Evolutionary conservation across 2,329 filamentous ascomycete species (phyloP), one percentile per base, ranked within the genome.

Genomic region (Fusarium pininemorale): DNA sequence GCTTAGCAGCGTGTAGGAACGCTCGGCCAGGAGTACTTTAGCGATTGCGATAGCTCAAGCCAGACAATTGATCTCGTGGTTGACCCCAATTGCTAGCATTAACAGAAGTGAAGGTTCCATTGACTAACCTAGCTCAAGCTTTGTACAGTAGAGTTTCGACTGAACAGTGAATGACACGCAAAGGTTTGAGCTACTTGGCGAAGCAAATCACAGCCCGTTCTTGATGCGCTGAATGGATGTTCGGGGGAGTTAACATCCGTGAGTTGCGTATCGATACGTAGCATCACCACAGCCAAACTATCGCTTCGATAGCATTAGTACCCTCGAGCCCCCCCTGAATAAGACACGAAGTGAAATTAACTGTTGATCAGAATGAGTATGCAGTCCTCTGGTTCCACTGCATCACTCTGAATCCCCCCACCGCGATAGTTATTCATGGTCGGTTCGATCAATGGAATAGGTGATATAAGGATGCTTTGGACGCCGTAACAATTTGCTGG

Each of bases 211-310:
- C 16, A 37, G 30, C 2, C 14, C 20, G 1, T 41, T 11, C 20
- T 35, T 13, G 2, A 1, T 10, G 22, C 28, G 7, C 28, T 20
- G 28, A 28, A 56, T 61, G 18, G 3, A 15, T 11, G 3, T 10
- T 30, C 5, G 1, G n/a, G 14, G 30, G n/a, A 26, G 15, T 28
- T 7, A 9, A 12, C 4, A 42, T 8, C 30, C 0, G 30, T 35
- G 16, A 32, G 16, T 35, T 51, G 18, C 8, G 28, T 50, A 32
- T 32, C 22, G 6, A 50, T 32, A 20, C 6, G 22, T 0, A 51
- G 22, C 2, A 18, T 7, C 3, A n/a, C 10, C 28, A 42, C 37
- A 26, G 37, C 7, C 8, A 20, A 35, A 14, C 9, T 20, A 24
- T 16, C 3, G 14, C 20, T 14, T 11, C 4, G 22, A 22, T 22